Conservation (phyloP, 768 basidiomycete species). For the Podaxis sp. region DNA sequence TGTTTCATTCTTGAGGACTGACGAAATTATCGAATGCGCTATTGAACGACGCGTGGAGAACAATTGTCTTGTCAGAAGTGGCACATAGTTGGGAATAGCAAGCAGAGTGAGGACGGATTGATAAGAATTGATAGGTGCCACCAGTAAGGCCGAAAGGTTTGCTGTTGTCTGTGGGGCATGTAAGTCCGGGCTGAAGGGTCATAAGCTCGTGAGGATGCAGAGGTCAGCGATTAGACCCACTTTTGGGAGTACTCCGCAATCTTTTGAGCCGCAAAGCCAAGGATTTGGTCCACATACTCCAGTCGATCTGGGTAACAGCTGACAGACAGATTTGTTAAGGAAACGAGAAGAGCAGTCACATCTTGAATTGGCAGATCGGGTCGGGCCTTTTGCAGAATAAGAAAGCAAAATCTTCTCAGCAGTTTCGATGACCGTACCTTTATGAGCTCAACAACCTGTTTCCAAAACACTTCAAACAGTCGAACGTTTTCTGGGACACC, state of each 20-base stretch:
- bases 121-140: slow-evolving; percentile 95
- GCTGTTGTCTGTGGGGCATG: slow-evolving; percentile 82
- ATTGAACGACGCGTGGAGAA: slow-evolving; percentile 89
- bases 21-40: slow-evolving; percentile 91
- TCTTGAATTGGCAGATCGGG: slow-evolving; percentile 98
- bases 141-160: slow-evolving; percentile 87
- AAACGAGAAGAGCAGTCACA: slow-evolving; percentile 93
- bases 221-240: slow-evolving; percentile 31
- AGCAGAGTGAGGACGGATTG: slow-evolving; percentile 96
- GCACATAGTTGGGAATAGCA: slow-evolving; percentile 85
- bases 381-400: slow-evolving; percentile 59
- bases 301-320: slow-evolving; percentile 97
- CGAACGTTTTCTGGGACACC: slow-evolving; percentile 94
- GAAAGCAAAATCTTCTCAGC: not conserved
- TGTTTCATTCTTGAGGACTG: slow-evolving; percentile 95
- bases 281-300: slow-evolving; percentile 95
- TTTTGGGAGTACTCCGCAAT: slow-evolving; percentile 80
- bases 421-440: slow-evolving; percentile 53
- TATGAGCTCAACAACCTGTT: slow-evolving; percentile 95
- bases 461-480: slow-evolving; percentile 98
- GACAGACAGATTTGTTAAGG: slow-evolving; percentile 89
- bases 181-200: slow-evolving; percentile 66
- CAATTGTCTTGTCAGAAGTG: slow-evolving; percentile 79
- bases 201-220: not conserved
- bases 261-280: slow-evolving; percentile 85